Conservation (phyloP, 2,329 filamentous ascomycete species). For the Fusarium sp. region DNA sequence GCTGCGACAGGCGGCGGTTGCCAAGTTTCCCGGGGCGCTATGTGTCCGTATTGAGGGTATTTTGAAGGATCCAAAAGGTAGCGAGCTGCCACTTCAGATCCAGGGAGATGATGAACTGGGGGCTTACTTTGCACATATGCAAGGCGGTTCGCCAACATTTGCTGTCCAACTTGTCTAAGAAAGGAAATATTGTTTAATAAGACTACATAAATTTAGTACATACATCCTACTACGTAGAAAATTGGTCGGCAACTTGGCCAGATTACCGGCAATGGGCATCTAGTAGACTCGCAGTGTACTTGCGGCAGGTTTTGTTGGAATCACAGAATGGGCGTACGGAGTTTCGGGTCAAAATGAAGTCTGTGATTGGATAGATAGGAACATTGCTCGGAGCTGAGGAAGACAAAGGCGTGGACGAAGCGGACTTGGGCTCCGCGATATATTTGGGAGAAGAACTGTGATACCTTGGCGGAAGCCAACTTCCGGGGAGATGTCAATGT, state of each 20-base stretch:
- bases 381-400: neutral
- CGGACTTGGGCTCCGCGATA: slow-evolving; percentile 46
- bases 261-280: too few relatives aligned
- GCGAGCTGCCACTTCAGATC: slow-evolving; percentile 74
- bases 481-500: slow-evolving; percentile 10
- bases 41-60: slow-evolving; percentile 75
- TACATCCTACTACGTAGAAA: too few relatives aligned
- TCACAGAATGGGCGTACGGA: slow-evolving; percentile 42
- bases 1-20: slow-evolving; percentile 70
- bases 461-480: slow-evolving; percentile 6
- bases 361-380: slow-evolving; percentile 31
- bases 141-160: slow-evolving; percentile 61
- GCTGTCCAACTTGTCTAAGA: slow-evolving; percentile 56
- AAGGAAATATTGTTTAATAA: neutral
- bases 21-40: slow-evolving; percentile 70
- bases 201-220: too few relatives aligned
- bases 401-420: neutral
- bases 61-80: slow-evolving; percentile 69
- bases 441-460: slow-evolving; percentile 9
- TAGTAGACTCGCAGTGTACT: slow-evolving; percentile 1
- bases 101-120: slow-evolving; percentile 78
- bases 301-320: neutral
- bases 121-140: slow-evolving; percentile 76
- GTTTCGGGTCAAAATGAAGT: slow-evolving; percentile 27
- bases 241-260: too few relatives aligned